Conservation (phyloP, 1,139 yeast genomes). For the Suhomyces wounanorum region DNA sequence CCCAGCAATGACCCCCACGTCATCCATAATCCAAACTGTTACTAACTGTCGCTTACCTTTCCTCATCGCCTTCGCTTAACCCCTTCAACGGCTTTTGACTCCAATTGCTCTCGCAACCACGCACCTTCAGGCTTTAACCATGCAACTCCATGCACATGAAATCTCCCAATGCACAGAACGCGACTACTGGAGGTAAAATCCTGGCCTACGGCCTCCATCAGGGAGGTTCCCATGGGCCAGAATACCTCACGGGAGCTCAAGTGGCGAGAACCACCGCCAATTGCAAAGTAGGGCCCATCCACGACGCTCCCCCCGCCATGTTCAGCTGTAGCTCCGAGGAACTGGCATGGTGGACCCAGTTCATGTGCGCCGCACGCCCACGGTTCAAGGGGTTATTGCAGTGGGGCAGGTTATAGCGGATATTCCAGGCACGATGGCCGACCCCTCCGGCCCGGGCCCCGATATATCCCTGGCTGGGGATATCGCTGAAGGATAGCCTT, state of each 20-base stretch:
- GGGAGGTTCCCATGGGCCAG: too few species aligned
- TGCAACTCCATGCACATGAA: too few species aligned
- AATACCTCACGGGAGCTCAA: too few species aligned
- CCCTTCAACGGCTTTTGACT: slow-evolving; percentile 1
- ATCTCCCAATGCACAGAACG: background rate
- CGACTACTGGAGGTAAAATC: background rate
- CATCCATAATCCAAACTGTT: background rate
- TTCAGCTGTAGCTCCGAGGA: too few species aligned
- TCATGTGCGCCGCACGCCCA: background rate
- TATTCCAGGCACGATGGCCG: background rate
- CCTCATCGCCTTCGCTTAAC: background rate
- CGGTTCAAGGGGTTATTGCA: background rate
- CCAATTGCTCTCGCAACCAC: background rate
- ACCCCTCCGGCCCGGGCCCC: background rate
- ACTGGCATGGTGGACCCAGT: too few species aligned
- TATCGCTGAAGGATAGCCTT: background rate
- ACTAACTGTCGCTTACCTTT: background rate
- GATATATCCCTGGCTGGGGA: slow-evolving; percentile 1
- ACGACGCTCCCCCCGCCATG: too few species aligned
- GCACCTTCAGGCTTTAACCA: background rate
- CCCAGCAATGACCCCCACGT: background rate
- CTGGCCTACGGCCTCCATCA: too few species aligned
- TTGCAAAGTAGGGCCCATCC: too few species aligned
- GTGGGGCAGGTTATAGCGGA: background rate
- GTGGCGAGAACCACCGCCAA: too few species aligned